phyloP scores from a whole-genome alignment of 371 early-diverging fungal species.

The Actinomucor elegans region DNA sequence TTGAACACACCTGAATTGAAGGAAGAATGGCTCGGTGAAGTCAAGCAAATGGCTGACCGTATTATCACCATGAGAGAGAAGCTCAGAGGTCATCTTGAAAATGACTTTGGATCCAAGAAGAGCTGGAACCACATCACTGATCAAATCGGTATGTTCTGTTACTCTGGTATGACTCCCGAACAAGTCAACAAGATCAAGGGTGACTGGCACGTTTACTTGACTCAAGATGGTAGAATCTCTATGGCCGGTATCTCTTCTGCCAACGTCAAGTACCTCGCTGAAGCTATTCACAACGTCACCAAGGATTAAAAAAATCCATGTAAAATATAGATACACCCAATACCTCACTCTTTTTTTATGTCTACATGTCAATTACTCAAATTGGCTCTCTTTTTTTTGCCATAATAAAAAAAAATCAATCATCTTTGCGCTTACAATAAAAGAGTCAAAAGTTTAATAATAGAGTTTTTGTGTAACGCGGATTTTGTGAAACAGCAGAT shows the following conservation, averaged over 20 bases:
- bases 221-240: constrained; percentile 96
- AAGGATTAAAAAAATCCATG: constrained; percentile 33
- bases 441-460: not conserved
- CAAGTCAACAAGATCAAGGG: constrained; percentile 83
- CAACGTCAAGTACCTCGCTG: constrained; percentile 95
- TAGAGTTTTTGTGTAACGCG: not conserved
- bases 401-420: not conserved
- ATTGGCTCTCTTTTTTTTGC: not conserved
- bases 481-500: not conserved
- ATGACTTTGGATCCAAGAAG: constrained; percentile 76
- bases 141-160: constrained; percentile 98
- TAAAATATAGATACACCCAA: constrained; percentile 1
- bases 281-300: constrained; percentile 95
- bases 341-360: not conserved
- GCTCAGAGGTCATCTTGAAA: constrained; percentile 80
- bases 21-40: constrained; percentile 89
- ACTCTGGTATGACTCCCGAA: constrained; percentile 82
- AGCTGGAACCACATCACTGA: constrained; percentile 94
- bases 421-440: not conserved
- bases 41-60: constrained; percentile 96
- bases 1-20: constrained; percentile 77
- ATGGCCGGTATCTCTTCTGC: constrained; percentile 93
- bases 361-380: not conserved
- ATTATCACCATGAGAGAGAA: constrained; percentile 90
- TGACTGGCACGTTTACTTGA: constrained; percentile 94